Conservation (phyloP, 257 asterid species). For the Ilex asprella region DNA sequence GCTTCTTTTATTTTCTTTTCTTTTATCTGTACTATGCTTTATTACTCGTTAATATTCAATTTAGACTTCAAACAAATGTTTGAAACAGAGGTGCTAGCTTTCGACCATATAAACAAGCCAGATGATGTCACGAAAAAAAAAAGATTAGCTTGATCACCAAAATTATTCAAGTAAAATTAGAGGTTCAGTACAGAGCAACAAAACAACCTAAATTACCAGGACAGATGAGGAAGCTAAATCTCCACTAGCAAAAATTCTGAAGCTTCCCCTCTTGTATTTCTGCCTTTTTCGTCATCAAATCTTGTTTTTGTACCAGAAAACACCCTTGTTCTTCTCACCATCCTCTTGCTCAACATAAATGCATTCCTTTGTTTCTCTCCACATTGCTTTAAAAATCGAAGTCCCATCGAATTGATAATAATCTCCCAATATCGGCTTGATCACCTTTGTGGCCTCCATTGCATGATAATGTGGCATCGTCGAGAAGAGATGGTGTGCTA, state of each 20-base stretch:
- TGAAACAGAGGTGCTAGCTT: too few species aligned
- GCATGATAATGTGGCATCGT: conserved; percentile 88
- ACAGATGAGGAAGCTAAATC: conserved; percentile 6
- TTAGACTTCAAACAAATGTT: too few species aligned
- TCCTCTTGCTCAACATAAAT: conserved; percentile 65
- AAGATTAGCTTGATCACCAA: too few species aligned
- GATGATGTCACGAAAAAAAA: too few species aligned
- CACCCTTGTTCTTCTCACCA: conserved; percentile 52
- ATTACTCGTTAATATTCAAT: too few species aligned
- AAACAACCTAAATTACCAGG: conserved; percentile 10
- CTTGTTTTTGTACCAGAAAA: conserved; percentile 76
- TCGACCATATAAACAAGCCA: too few species aligned
- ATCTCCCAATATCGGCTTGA: conserved; percentile 61
- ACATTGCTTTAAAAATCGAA: conserved; percentile 57
- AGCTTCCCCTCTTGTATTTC: conserved; percentile 11
- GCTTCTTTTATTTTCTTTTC: too few species aligned
- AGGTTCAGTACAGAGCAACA: conserved; percentile 3
- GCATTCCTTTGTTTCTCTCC: conserved; percentile 71
- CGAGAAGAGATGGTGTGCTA: conserved; percentile 74
- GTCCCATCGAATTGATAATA: conserved; percentile 73
- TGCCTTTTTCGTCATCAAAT: conserved; percentile 27
- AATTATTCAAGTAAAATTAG: too few species aligned
- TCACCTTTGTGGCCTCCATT: conserved; percentile 79
- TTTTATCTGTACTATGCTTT: too few species aligned
- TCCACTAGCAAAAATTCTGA: conserved; percentile 17